phyloP scores from a whole-genome alignment of 768 basidiomycete species.

The Collybia sp. region DNA sequence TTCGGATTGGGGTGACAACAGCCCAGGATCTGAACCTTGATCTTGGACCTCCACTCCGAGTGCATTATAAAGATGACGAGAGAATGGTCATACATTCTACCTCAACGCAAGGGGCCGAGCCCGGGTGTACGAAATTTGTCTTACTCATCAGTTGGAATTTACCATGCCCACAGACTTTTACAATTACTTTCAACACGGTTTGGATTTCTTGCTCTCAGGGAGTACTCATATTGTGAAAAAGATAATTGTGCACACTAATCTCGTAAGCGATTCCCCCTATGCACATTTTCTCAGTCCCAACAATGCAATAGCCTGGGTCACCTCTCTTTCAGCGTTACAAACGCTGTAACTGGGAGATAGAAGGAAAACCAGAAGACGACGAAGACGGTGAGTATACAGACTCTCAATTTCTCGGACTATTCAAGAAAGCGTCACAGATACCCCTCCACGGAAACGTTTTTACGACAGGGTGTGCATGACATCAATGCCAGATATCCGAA shows the following conservation, averaged over 20 bases:
- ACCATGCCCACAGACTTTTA: conserved; percentile 63
- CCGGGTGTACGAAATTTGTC: conserved; percentile 36
- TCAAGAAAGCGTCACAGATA: conserved; percentile 38
- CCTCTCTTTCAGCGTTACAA: conserved; percentile 89
- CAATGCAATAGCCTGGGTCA: conserved; percentile 67
- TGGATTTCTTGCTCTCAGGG: conserved; percentile 82
- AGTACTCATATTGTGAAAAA: conserved; percentile 72
- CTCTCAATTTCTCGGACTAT: conserved; percentile 2
- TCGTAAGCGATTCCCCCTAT: conserved; percentile 44
- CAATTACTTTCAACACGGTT: conserved; percentile 89
- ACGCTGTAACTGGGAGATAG: conserved; percentile 88
- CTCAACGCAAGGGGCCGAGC: conserved; percentile 43
- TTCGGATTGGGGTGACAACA: conserved; percentile 71
- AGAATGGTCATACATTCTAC: conserved; percentile 79
- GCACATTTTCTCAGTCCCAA: neutral
- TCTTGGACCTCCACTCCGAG: conserved; percentile 70
- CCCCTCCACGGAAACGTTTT: conserved; percentile 70
- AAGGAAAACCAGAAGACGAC: conserved; percentile 75
- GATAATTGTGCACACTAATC: conserved; percentile 84
- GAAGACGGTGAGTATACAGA: conserved; percentile 57
- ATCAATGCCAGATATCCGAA: neutral
- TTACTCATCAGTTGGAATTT: neutral
- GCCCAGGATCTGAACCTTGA: conserved; percentile 79
- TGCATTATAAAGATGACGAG: conserved; percentile 87
- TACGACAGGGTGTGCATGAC: conserved; percentile 52